phyloP scores from a whole-genome alignment of 1,284 basidiomycete genomes.

The Moniliella sp. region DNA sequence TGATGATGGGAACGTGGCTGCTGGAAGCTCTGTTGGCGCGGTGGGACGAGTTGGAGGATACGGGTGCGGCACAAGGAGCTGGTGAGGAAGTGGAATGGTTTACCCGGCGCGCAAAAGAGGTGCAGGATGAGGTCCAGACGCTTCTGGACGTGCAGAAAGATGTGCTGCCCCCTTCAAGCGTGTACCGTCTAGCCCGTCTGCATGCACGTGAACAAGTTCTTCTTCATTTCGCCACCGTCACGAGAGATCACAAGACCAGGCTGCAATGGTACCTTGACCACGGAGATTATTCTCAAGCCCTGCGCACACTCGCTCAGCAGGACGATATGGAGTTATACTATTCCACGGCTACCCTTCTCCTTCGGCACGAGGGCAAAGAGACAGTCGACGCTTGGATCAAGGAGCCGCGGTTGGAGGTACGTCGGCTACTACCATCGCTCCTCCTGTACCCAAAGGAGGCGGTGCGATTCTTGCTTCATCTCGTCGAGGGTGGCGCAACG shows the following conservation, averaged over 20 bases:
- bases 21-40: slow-evolving; percentile 91
- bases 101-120: slow-evolving; percentile 53
- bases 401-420: slow-evolving; percentile 54
- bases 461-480: slow-evolving; percentile 63
- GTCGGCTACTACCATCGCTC: slow-evolving; percentile 69
- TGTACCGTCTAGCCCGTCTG: slow-evolving; percentile 74
- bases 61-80: slow-evolving; percentile 50
- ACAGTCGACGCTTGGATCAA: slow-evolving; percentile 80
- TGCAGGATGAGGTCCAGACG: slow-evolving; percentile 75
- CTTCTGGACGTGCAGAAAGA: slow-evolving; percentile 82
- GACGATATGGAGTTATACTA: slow-evolving; percentile 70
- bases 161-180: slow-evolving; percentile 60
- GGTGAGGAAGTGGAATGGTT: slow-evolving; percentile 70
- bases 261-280: slow-evolving; percentile 80
- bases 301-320: slow-evolving; percentile 59
- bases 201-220: slow-evolving; percentile 83
- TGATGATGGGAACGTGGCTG: slow-evolving; percentile 96
- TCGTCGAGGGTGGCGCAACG: slow-evolving; percentile 57
- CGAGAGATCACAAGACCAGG: slow-evolving; percentile 63
- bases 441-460: slow-evolving; percentile 62
- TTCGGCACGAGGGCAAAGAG: slow-evolving; percentile 63
- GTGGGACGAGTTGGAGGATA: slow-evolving; percentile 82
- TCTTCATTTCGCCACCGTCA: slow-evolving; percentile 61
- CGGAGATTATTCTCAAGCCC: slow-evolving; percentile 72
- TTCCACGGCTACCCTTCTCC: slow-evolving; percentile 65